Conservation (phyloP, 495 filamentous ascomycete genomes). For the Lasiosphaeria hispida region DNA sequence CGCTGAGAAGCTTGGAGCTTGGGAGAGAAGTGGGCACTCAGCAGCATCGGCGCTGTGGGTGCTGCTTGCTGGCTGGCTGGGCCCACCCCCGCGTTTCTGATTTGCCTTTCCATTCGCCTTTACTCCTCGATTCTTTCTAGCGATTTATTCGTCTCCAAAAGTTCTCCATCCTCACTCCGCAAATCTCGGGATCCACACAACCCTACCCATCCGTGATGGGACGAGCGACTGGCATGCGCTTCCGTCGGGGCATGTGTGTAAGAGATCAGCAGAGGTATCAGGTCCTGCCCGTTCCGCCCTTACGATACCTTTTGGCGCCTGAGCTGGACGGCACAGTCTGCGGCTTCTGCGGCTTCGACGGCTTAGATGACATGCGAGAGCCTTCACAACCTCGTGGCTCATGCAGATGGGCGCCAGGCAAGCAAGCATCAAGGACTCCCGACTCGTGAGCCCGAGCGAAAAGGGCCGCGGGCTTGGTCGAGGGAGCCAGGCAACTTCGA, state of each 20-base stretch:
- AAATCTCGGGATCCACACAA: slow-evolving; percentile 16
- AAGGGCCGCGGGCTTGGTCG: not conserved
- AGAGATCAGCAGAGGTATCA: slow-evolving; percentile 9
- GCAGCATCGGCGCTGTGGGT: slow-evolving; percentile 11
- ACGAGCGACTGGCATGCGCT: no score
- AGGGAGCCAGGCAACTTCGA: not conserved
- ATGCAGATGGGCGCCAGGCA: not conserved
- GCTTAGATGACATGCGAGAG: not conserved
- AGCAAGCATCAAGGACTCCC: no score
- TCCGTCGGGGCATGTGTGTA: not conserved
- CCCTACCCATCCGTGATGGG: not conserved
- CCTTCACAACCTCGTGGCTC: slow-evolving; percentile 1
- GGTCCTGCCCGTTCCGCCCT: not conserved
- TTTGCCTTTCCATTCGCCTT: not conserved
- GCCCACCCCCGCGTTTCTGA: slow-evolving; percentile 25
- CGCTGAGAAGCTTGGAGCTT: no score
- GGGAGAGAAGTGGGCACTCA: not conserved
- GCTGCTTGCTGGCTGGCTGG: slow-evolving; percentile 7
- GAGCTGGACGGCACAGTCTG: no score
- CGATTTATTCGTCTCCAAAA: no score
- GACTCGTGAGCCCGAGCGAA: no score
- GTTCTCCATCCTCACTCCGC: slow-evolving; percentile 12
- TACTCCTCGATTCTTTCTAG: not conserved
- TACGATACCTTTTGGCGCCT: no score
- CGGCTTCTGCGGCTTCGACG: no score